Evolutionary conservation across 106 monocot genomes (phyloP).

Genomic region (Cymbidium sinense): DNA sequence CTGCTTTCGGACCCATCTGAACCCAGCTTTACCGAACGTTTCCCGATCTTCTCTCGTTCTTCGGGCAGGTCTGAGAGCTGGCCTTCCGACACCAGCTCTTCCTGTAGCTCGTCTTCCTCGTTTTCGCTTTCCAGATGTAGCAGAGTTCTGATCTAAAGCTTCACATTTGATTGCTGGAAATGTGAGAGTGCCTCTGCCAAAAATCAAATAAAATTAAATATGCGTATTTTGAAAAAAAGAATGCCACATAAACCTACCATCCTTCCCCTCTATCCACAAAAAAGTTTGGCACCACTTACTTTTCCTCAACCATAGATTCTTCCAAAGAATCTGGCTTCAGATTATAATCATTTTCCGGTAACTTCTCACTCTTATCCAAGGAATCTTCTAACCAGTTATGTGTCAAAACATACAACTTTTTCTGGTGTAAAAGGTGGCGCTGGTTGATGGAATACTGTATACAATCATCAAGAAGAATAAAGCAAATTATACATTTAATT

Average conservation of each 20-base stretch:
- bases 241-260: no score
- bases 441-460: constrained; percentile 55
- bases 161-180: constrained; percentile 10
- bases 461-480: constrained; percentile 4
- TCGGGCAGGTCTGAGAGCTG: constrained; percentile 21
- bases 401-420: constrained; percentile 51
- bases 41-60: constrained; percentile 50
- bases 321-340: constrained; percentile 65
- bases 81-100: constrained; percentile 20
- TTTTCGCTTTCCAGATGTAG: constrained; percentile 32
- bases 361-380: constrained; percentile 35
- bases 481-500: background rate
- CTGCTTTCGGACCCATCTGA: constrained; percentile 30
- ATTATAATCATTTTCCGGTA: constrained; percentile 59
- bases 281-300: constrained; percentile 28
- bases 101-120: constrained; percentile 35
- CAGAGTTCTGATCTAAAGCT: constrained; percentile 11
- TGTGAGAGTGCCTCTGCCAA: constrained; percentile 19
- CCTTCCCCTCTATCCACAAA: no score
- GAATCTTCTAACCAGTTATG: constrained; percentile 91
- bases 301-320: constrained; percentile 35
- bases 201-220: no score
- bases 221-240: no score
- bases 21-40: constrained; percentile 35
- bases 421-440: constrained; percentile 40